Evolutionary conservation across 345 rosid genomes (phyloP).

Genomic region (Excoecaria agallocha): DNA sequence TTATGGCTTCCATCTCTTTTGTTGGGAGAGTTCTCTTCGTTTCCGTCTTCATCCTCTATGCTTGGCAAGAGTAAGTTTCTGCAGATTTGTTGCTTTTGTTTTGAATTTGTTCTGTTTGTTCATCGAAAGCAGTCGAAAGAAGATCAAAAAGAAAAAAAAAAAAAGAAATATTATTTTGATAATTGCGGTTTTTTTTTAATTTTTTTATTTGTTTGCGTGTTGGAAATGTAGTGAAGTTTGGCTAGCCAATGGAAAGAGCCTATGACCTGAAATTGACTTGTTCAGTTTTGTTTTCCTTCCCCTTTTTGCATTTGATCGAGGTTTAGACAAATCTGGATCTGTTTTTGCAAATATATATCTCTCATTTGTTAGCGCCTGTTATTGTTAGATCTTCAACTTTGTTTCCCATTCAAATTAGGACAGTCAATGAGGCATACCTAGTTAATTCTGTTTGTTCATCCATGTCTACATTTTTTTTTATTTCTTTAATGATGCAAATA

Average conservation of each 20-base stretch:
- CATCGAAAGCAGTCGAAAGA: background rate
- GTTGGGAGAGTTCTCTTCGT: conserved; percentile 67
- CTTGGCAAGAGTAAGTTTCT: conserved; percentile 63
- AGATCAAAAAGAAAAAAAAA: background rate
- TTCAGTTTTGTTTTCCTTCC: too few relatives aligned
- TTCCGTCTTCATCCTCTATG: conserved; percentile 66
- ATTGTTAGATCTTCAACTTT: background rate
- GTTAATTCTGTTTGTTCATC: background rate
- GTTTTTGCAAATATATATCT: too few relatives aligned
- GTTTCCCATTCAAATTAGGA: background rate
- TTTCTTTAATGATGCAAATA: background rate
- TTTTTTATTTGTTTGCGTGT: too few relatives aligned
- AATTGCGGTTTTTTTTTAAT: too few relatives aligned
- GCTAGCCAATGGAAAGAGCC: too few relatives aligned
- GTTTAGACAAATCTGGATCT: too few relatives aligned
- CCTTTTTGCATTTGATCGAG: too few relatives aligned
- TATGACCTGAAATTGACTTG: too few relatives aligned
- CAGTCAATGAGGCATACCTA: background rate
- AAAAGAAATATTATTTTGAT: background rate
- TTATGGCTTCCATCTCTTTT: conserved; percentile 45
- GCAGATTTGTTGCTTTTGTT: conserved; percentile 4
- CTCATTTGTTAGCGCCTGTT: too few relatives aligned
- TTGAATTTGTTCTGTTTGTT: background rate
- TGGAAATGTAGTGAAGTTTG: too few relatives aligned
- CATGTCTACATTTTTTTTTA: too few relatives aligned